Evolutionary conservation across 2,329 filamentous ascomycete species (phyloP).

Genomic region (Epicoccum sorghinum): DNA sequence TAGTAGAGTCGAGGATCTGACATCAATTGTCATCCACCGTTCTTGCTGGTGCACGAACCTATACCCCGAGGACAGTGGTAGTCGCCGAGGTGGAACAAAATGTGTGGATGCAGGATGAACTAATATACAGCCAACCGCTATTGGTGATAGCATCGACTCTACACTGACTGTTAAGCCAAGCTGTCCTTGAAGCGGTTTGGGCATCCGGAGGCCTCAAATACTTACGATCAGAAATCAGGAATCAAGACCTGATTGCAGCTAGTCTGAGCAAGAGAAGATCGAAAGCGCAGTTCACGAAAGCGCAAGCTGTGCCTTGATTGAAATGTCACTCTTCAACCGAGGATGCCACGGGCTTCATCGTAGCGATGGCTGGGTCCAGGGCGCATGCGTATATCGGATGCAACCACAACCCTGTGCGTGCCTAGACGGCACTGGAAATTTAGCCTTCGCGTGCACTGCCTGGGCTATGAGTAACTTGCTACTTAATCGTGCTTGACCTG

Average conservation of each 20-base stretch:
- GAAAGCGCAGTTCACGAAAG: conserved; percentile 31
- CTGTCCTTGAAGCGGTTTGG: not conserved
- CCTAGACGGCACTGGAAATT: conserved; percentile 31
- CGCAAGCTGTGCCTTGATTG: conserved; percentile 36
- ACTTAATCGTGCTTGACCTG: not conserved
- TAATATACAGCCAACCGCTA: not conserved
- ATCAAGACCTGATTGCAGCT: not conserved
- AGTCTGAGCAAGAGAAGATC: conserved; percentile 18
- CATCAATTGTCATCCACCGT: not conserved
- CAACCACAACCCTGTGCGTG: conserved; percentile 16
- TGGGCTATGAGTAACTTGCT: conserved; percentile 6
- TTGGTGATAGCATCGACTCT: conserved; percentile 1
- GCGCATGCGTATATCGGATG: conserved; percentile 31
- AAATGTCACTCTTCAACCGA: conserved; percentile 42
- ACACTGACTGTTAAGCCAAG: not conserved
- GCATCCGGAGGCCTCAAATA: not conserved
- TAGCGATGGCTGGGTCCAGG: conserved; percentile 35
- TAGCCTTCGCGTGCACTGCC: conserved; percentile 41
- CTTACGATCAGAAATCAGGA: not conserved
- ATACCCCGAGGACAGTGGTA: not conserved
- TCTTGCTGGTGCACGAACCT: not conserved
- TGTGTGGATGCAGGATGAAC: not conserved
- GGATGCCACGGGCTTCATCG: conserved; percentile 23
- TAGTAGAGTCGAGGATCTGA: not conserved
- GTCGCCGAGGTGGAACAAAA: not conserved